Conservation (phyloP, 345 rosid genomes). For the Microthlaspi erraticum region DNA sequence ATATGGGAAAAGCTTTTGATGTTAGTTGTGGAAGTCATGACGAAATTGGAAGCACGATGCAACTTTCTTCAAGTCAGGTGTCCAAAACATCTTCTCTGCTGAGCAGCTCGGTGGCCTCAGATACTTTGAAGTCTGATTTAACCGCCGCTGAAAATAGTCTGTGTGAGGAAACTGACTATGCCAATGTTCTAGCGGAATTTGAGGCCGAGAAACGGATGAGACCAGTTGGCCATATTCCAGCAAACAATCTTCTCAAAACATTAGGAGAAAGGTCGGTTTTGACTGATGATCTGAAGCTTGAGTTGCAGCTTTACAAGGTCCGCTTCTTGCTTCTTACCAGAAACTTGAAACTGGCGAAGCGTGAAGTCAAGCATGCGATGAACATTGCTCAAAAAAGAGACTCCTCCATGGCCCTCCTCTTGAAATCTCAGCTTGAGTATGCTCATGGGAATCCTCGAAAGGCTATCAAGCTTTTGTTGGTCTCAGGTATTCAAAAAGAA, state of each 20-base stretch:
- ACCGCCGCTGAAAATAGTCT: conserved; percentile 68
- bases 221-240: conserved; percentile 58
- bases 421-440: conserved; percentile 97
- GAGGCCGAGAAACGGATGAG: conserved; percentile 68
- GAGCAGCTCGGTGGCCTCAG: conserved; percentile 59
- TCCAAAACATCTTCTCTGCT: conserved; percentile 68
- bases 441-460: conserved; percentile 93
- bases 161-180: conserved; percentile 87
- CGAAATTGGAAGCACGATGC: conserved; percentile 62
- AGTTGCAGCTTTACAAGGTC: conserved; percentile 95
- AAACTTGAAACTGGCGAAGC: conserved; percentile 92
- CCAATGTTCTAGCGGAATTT: conserved; percentile 66
- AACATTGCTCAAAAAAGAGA: conserved; percentile 88
- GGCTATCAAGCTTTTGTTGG: conserved; percentile 91
- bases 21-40: conserved; percentile 64
- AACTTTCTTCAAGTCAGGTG: conserved; percentile 63
- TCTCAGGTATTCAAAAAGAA: conserved; percentile 71
- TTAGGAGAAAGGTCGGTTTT: conserved; percentile 60
- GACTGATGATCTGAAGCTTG: conserved; percentile 79
- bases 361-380: conserved; percentile 96
- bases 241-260: conserved; percentile 64
- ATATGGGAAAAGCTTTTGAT: conserved; percentile 78
- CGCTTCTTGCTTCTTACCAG: conserved; percentile 83
- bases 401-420: conserved; percentile 82
- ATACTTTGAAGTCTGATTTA: conserved; percentile 69